Base-by-base conservation (phyloP, 768 basidiomycete genomes). In the Rhodocollybia butyracea region DNA sequence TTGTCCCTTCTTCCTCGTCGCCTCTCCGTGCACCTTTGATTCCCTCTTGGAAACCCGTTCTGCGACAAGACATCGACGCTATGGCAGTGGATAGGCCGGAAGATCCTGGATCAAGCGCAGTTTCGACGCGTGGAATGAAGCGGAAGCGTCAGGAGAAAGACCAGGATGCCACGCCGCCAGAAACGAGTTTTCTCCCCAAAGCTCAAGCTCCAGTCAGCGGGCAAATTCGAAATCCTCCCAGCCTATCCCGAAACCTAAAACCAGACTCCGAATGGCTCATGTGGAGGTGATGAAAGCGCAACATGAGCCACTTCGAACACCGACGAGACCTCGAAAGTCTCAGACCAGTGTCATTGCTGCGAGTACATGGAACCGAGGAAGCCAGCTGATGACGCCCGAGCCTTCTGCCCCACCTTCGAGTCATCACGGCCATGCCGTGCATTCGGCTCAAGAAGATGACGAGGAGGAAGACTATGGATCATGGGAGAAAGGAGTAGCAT, bases 401-500 rank as follows among this genome's bases (percentile, higher is more conserved):
- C 63, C 63, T 26, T 64, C 48, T 13, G 32, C 48, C 8, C 48
- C 63, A 24, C 41, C 39, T 21, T 54, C 32, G 6, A 54, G 51
- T 30, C 41, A 40, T 13, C 26, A 41, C 11, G 51, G 38, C 2
- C 36, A 24, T 30, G 11, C 19, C 32, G 52, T 32, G n/a, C 54
- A 56, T 21, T 27, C 59, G 5, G 58, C 43, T 22, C 53, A 43
- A 15, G 38, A 39, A 15, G 48, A 50, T 36, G 48, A n/a, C 7
- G 59, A 55, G 15, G 56, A 66, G 24, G 64, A 63, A 7, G 65
- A 67, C 22, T 59, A 72, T 26, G 69, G 59, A 22, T 64, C 65
- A 53, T 68, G 72, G 70, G 71, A 73, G 55, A 58, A 59, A 19
- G 61, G 59, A 13, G 21, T 66, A 27, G 24, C 64, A 22, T 61